Conservation (phyloP, 2,329 filamentous ascomycete species). For the Aspergillus viridinutans region DNA sequence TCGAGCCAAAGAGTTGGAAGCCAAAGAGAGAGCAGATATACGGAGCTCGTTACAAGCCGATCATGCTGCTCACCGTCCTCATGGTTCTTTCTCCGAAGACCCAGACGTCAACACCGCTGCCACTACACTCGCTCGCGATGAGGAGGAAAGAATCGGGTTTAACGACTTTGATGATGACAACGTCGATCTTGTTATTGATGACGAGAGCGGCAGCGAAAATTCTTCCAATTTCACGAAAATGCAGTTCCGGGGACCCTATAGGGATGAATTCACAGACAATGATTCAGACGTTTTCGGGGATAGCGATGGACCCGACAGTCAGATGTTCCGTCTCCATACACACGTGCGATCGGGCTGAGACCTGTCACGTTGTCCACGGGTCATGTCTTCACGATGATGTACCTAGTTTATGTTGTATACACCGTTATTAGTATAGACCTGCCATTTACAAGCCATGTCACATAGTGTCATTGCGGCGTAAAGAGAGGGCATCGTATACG, state of each 20-base stretch:
- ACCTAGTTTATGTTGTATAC: not conserved
- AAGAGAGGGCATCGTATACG: not conserved
- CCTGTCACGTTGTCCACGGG: conserved; percentile 1
- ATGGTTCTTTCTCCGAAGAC: conserved; percentile 36
- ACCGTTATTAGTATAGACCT: not conserved
- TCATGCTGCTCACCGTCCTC: conserved; percentile 32
- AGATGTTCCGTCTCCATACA: conserved; percentile 40
- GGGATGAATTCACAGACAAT: conserved; percentile 52
- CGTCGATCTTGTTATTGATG: conserved; percentile 42
- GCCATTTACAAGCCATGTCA: not conserved
- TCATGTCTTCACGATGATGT: not conserved
- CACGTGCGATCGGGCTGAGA: conserved; percentile 23
- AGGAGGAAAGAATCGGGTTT: conserved; percentile 42
- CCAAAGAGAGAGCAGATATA: conserved; percentile 41
- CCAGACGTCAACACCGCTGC: conserved; percentile 39
- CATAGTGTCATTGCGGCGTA: not conserved
- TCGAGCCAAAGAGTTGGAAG: conserved; percentile 47
- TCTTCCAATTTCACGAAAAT: conserved; percentile 19
- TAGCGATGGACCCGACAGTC: conserved; percentile 37
- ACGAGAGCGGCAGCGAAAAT: conserved; percentile 37
- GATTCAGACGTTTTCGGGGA: conserved; percentile 47
- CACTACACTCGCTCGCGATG: conserved; percentile 38
- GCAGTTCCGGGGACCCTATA: conserved; percentile 41
- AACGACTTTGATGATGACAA: conserved; percentile 38
- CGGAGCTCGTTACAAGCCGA: conserved; percentile 32